A percentile compares a stretch with the other conserved stretches of the same genome.
Evolutionary conservation across 2,329 filamentous ascomycete genomes (phyloP).

Genomic region (Polytolypa hystricis): DNA sequence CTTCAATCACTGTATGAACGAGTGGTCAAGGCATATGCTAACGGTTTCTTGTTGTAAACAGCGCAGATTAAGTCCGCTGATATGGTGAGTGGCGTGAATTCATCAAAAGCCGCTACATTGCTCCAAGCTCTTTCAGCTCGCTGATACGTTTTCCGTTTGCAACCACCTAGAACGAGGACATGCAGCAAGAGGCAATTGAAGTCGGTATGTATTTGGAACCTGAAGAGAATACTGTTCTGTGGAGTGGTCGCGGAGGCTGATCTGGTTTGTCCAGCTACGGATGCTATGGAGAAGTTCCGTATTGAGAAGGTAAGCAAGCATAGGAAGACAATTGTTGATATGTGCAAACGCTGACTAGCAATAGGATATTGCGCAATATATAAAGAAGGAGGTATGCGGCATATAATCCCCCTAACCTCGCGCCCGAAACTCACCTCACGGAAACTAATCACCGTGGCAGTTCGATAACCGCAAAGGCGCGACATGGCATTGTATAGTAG

Average conservation of each 20-base stretch:
- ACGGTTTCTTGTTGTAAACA: no score
- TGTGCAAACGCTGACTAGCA: constrained; percentile 9
- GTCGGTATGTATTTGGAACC: constrained; percentile 55
- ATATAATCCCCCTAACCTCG: constrained; percentile 4
- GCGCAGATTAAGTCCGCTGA: constrained; percentile 96
- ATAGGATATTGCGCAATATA: constrained; percentile 88
- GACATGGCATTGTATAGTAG: constrained; percentile 99
- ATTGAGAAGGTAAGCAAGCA: constrained; percentile 54
- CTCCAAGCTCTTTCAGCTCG: no score
- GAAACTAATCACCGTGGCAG: constrained; percentile 41
- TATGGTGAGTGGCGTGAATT: constrained; percentile 70
- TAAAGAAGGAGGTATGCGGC: constrained; percentile 71
- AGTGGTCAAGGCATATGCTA: no score
- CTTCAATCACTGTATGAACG: no score
- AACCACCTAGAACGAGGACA: constrained; percentile 90
- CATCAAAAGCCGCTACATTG: no score
- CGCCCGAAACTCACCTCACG: constrained; percentile 5
- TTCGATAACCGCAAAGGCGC: constrained; percentile 95
- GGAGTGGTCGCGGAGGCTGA: constrained; percentile 17
- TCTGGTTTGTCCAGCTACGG: constrained; percentile 44
- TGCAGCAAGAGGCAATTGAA: constrained; percentile 93
- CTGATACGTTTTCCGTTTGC: no score
- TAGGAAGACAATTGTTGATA: constrained; percentile 1
- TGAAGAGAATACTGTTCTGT: background rate
- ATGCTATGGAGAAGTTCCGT: constrained; percentile 60